These are phyloP conservation scores for Acacia melanoxylon DNA, from an alignment of 306 rosid genomes.

Conservation along the genomic window DNA sequence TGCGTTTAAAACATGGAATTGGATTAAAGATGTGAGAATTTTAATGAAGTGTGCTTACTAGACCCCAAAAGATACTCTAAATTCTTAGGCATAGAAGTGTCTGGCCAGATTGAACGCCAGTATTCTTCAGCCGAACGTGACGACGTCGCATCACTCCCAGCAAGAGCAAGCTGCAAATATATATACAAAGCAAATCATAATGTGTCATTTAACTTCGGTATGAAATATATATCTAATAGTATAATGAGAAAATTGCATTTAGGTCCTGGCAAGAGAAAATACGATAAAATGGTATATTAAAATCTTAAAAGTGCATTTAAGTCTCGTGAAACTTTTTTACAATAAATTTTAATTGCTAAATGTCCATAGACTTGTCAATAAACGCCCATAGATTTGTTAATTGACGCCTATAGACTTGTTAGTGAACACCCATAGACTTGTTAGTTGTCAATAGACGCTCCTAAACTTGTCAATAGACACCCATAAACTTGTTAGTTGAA, in stretches of 20 bases:
- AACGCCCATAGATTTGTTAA: too few relatives aligned
- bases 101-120: conserved; percentile 14
- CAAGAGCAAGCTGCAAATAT: not conserved
- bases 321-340: too few relatives aligned
- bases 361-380: too few relatives aligned
- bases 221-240: not conserved
- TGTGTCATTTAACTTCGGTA: not conserved
- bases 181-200: not conserved
- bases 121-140: not conserved
- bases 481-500: not conserved
- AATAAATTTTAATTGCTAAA: too few relatives aligned
- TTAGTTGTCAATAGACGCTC: too few relatives aligned
- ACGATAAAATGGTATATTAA: too few relatives aligned
- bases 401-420: too few relatives aligned
- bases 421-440: too few relatives aligned
- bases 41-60: not conserved
- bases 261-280: too few relatives aligned
- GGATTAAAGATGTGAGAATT: not conserved
- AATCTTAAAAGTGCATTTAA: too few relatives aligned
- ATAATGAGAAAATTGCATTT: too few relatives aligned
- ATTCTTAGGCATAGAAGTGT: conserved; percentile 9
- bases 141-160: conserved; percentile 1
- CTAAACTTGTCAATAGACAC: too few relatives aligned
- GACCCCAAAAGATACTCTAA: not conserved
- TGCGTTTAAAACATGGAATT: not conserved